Conservation (phyloP, 352 stramenopile species). For the Globisporangium acanthophoron region DNA sequence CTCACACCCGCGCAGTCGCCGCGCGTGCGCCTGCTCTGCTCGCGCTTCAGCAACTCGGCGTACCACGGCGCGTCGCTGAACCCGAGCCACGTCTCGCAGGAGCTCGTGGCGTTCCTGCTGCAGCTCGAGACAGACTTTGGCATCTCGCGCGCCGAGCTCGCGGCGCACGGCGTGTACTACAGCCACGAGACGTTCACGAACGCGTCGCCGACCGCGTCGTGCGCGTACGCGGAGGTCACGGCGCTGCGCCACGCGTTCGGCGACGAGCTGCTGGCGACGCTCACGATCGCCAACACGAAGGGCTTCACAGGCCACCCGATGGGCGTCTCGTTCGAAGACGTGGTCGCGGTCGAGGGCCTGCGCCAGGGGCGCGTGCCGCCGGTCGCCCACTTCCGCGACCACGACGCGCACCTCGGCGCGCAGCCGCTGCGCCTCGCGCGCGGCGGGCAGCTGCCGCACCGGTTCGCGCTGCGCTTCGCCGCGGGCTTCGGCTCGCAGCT, state of each 20-base stretch:
- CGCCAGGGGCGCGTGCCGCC: slow-evolving; percentile 80
- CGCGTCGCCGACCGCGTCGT: slow-evolving; percentile 88
- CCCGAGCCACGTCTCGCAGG: slow-evolving; percentile 89
- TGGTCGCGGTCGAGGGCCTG: slow-evolving; percentile 91
- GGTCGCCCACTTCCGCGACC: slow-evolving; percentile 88
- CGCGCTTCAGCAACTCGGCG: slow-evolving; percentile 94
- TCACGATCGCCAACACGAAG: slow-evolving; percentile 92
- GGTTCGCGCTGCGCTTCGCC: slow-evolving; percentile 94
- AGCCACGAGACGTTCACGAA: slow-evolving; percentile 97
- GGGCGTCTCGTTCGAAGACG: slow-evolving; percentile 96
- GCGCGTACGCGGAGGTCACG: slow-evolving; percentile 91
- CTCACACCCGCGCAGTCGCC: slow-evolving; percentile 5
- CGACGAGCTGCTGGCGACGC: slow-evolving; percentile 53
- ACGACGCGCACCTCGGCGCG: slow-evolving; percentile 69
- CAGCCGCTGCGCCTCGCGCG: slow-evolving; percentile 43
- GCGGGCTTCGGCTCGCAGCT: slow-evolving; percentile 96
- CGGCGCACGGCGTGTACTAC: slow-evolving; percentile 93
- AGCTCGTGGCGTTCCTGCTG: slow-evolving; percentile 88
- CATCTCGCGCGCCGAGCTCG: slow-evolving; percentile 90
- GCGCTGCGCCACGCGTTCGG: slow-evolving; percentile 64
- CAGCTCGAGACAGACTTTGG: slow-evolving; percentile 88
- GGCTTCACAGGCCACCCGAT: slow-evolving; percentile 96
- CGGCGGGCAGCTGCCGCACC: slow-evolving; percentile 65
- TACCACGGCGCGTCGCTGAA: slow-evolving; percentile 95
- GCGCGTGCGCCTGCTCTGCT: slow-evolving; percentile 84